Evolutionary conservation across 2,329 filamentous ascomycete genomes (phyloP), one percentile per base, ranked within the genome.

Genomic region (Monosporascus sp.): DNA sequence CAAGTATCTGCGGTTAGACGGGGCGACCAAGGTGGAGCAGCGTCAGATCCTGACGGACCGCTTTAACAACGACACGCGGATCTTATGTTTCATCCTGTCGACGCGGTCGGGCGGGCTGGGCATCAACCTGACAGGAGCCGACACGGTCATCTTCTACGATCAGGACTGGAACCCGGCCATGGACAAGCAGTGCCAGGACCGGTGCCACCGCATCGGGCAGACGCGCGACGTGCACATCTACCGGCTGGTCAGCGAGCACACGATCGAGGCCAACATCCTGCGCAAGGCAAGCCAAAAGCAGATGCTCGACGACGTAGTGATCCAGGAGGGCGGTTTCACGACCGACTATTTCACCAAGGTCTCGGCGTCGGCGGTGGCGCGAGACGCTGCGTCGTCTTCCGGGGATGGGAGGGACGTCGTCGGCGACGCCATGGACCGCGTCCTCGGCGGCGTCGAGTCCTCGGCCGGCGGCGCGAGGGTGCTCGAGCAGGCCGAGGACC

Each of bases 151-250:
- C 60, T 99, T 99, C 71, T 99, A 97, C 72, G 94, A 99, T 65
- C 85, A 97, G 54, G 94, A 99, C 68, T 99, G 95, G 95, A 99
- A 99, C 64, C 94, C 94, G 0, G 94, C 95, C 49, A 99, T 99
- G 94, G 94, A 99, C 75, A 96, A 96, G 71, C 94, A 99, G 71
- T 99, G 94, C 65, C 95, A 99, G 72, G 95, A 99, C 69, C 84
- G 94, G 63, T 95, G 90, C 64, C 94, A 99, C 73, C 90, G 94
- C 60, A 99, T 99, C 60, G 94, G 94, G 2, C 94, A 99, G 70
- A 97, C 94, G 1, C 86, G 94, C 31, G 94, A 99, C 68, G 94
- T 99, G 34, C 93, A 97, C 69, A 97, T 99, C 54, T 99, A 97
- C 73, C 90, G 93, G 2, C 85, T 97, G 20, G 85, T 96, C 8